These are phyloP conservation scores for Trichophyton benhamiae DNA, from an alignment of 2,329 filamentous ascomycete genomes.

Conservation along the genomic window DNA sequence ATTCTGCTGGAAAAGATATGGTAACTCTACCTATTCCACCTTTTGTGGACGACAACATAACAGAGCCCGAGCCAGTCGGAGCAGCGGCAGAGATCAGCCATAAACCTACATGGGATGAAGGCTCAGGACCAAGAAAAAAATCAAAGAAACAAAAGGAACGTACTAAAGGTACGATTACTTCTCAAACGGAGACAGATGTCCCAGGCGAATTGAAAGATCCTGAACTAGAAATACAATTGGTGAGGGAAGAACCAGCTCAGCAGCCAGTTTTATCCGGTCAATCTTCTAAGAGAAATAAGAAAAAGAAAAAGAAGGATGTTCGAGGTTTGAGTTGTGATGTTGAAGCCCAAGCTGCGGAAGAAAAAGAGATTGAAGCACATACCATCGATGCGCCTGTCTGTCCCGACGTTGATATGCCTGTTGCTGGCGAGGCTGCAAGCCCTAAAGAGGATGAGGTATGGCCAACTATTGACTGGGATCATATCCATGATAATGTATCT, in stretches of 20 bases:
- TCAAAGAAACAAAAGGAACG: constrained; percentile 3
- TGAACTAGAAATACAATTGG: background rate
- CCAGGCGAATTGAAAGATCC: background rate
- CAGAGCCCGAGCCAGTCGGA: background rate
- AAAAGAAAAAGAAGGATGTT: constrained; percentile 14
- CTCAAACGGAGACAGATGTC: background rate
- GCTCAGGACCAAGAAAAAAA: constrained; percentile 38
- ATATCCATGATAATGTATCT: constrained; percentile 11
- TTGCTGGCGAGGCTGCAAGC: background rate
- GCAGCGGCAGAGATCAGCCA: background rate
- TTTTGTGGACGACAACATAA: background rate
- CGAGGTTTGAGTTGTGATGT: background rate
- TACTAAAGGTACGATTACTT: background rate
- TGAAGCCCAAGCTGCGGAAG: constrained; percentile 14
- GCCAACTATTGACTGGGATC: constrained; percentile 29
- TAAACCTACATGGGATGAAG: background rate
- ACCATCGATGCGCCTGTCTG: constrained; percentile 4
- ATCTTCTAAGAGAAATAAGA: constrained; percentile 10
- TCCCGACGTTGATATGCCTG: background rate
- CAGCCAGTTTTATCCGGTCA: background rate
- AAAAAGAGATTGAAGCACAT: constrained; percentile 17
- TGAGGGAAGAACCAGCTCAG: background rate
- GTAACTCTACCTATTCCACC: background rate
- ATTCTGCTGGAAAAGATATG: background rate
- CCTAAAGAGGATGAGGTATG: constrained; percentile 23